Percentiles rank a stretch among this genome's conserved stretches.
These are phyloP conservation scores for Stenocarpella maydis DNA, from an alignment of 2,329 filamentous ascomycete genomes.

Conservation along the genomic window DNA sequence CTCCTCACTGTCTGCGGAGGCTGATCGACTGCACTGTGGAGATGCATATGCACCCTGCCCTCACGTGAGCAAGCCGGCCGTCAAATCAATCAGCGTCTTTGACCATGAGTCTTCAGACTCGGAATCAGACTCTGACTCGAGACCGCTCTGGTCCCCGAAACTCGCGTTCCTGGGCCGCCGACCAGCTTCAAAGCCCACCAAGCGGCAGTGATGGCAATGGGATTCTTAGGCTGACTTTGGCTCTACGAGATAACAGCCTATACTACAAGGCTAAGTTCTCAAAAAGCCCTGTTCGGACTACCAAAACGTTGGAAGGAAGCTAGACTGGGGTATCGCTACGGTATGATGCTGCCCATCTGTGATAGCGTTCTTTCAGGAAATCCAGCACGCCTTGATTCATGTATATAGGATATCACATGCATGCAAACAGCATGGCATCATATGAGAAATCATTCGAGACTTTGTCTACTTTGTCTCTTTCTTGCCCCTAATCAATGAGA, in stretches of 20 bases:
- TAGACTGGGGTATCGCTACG: too few species aligned
- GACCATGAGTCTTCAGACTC: constrained; percentile 11
- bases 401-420: too few species aligned
- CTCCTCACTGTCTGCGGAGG: not conserved
- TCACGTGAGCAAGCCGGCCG: not conserved
- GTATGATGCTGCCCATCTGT: too few species aligned
- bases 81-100: constrained; percentile 3
- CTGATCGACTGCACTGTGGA: not conserved
- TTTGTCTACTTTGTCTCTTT: too few species aligned
- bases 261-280: not conserved
- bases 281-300: too few species aligned
- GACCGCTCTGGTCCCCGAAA: constrained; percentile 4
- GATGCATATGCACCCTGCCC: not conserved
- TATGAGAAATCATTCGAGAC: too few species aligned
- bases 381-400: not conserved
- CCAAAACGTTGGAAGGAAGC: too few species aligned
- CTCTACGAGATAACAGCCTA: not conserved
- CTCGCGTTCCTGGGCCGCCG: not conserved
- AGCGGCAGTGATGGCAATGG: not conserved
- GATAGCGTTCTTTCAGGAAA: not conserved
- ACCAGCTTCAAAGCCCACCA: not conserved
- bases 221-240: too few species aligned
- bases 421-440: too few species aligned
- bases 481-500: too few species aligned
- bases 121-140: constrained; percentile 16